Percentiles rank a stretch among this genome's conserved stretches.
Conservation (phyloP, 1,284 basidiomycete genomes). For the Ganoderma boninense region DNA sequence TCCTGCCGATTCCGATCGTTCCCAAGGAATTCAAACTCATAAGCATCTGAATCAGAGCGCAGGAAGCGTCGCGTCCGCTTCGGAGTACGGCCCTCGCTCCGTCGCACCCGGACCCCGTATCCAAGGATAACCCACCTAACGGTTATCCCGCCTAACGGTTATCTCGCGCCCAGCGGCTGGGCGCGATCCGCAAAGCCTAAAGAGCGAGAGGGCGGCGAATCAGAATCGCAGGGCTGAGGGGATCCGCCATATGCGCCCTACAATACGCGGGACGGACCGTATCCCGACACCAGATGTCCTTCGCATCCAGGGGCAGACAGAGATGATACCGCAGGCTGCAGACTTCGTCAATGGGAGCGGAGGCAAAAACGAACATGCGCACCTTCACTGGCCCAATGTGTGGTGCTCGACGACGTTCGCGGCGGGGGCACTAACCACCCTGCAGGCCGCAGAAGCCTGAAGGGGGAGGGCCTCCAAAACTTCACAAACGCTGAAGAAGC, state of each 20-base stretch:
- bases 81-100: slow-evolving; percentile 10
- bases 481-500: slow-evolving; percentile 7
- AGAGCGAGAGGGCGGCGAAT: slow-evolving; percentile 8
- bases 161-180: slow-evolving; percentile 17
- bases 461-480: neutral
- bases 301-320: slow-evolving; percentile 1
- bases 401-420: neutral
- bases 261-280: slow-evolving; percentile 6
- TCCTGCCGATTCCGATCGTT: slow-evolving; percentile 3
- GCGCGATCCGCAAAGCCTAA: slow-evolving; percentile 30
- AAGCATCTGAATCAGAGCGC: neutral
- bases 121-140: slow-evolving; percentile 9
- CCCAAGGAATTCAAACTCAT: neutral
- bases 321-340: neutral
- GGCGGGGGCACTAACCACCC: neutral
- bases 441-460: neutral
- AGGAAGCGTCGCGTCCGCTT: neutral
- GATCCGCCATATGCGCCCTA: neutral
- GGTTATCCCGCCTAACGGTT: slow-evolving; percentile 9
- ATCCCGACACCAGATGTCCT: slow-evolving; percentile 5
- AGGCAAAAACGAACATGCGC: neutral
- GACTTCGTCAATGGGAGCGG: neutral
- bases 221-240: slow-evolving; percentile 2
- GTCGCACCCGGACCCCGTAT: slow-evolving; percentile 7
- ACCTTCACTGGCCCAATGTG: neutral